Base-by-base conservation (phyloP, 1,139 yeast species). In the Suhomyces chickasaworum region DNA sequence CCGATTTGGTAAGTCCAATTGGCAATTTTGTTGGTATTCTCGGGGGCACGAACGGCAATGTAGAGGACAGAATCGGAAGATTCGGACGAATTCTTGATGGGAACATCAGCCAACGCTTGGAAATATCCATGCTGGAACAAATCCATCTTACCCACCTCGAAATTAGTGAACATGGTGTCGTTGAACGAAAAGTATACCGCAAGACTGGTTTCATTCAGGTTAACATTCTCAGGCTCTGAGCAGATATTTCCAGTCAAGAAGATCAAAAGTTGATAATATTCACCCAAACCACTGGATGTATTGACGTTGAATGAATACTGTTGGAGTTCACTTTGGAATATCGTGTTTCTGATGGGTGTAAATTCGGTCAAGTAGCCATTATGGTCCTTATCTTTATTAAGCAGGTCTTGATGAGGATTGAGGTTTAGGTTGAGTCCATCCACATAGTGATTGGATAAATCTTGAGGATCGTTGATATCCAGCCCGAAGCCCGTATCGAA, bases 1-100 rank as follows among this genome's bases (percentile, higher is more conserved):
- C 90, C 93, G 30, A 90, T 65, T 60, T 84, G 81, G 57, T 86
- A 87, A 6, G 68, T 55, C 86, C 89, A 84, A 3, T 55, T 45
- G 13, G 74, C 78, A 2, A 68, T 54, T 22, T 55, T 52, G 39
- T 69, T 64, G 5, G 67, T 59, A 53, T 75, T 71, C 45, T 70
- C 71, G 0, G 83, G 78, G 1, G 80, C 75, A 15, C 68, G 53
- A 2, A 80, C 78, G 1, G 80, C 77, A 9, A 82, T 71, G 54
- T 79, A 81, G 21, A 83, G 59, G 12, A 66, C 64, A 1, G 61
- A 40, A 15, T 50, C 53, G 18, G 34, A 39, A 8, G 50, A 42
- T 15, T 45, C 39, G 10, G 66, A 53, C 8, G 51, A 43, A 16
- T 42, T 40, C 8, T 64, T 54, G 15, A 49, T 47, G 4, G 69